Conservation (phyloP, 257 asterid genomes). For the Linderniella brevidens region DNA sequence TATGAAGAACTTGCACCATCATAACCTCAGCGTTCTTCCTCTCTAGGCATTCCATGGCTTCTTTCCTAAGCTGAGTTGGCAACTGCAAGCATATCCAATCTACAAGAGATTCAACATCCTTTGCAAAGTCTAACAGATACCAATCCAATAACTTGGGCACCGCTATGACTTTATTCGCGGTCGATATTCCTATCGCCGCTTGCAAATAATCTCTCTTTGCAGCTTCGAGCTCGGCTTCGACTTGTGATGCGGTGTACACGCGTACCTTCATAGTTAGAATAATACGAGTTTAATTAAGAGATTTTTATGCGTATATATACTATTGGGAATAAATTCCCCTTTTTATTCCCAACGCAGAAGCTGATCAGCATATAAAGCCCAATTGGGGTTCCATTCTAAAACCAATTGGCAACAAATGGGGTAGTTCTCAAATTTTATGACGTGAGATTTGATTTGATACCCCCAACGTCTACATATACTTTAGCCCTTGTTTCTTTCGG, state of each 20-base stretch:
- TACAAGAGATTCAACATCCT: constrained; percentile 61
- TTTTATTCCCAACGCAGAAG: too few relatives aligned
- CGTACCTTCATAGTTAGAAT: constrained; percentile 35
- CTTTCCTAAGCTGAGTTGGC: constrained; percentile 50
- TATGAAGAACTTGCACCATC: constrained; percentile 25
- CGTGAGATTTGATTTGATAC: too few relatives aligned
- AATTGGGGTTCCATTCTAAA: too few relatives aligned
- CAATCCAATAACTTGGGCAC: constrained; percentile 80
- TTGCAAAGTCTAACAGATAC: constrained; percentile 79
- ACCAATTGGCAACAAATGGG: too few relatives aligned
- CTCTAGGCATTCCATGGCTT: constrained; percentile 55
- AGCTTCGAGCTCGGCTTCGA: constrained; percentile 65
- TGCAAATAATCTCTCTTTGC: constrained; percentile 67
- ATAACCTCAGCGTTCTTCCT: constrained; percentile 25
- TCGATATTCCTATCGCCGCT: constrained; percentile 65
- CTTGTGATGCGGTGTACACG: constrained; percentile 54
- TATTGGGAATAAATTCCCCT: too few relatives aligned
- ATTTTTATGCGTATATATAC: too few relatives aligned
- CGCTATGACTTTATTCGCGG: constrained; percentile 25
- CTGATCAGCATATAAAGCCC: too few relatives aligned
- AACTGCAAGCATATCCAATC: constrained; percentile 85
- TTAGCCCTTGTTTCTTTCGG: too few relatives aligned
- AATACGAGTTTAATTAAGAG: too few relatives aligned
- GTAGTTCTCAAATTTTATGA: too few relatives aligned
- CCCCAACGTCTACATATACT: too few relatives aligned